These are phyloP conservation scores for Penicillium freii DNA, from an alignment of 2,329 filamentous ascomycete species.

Conservation along the genomic window DNA sequence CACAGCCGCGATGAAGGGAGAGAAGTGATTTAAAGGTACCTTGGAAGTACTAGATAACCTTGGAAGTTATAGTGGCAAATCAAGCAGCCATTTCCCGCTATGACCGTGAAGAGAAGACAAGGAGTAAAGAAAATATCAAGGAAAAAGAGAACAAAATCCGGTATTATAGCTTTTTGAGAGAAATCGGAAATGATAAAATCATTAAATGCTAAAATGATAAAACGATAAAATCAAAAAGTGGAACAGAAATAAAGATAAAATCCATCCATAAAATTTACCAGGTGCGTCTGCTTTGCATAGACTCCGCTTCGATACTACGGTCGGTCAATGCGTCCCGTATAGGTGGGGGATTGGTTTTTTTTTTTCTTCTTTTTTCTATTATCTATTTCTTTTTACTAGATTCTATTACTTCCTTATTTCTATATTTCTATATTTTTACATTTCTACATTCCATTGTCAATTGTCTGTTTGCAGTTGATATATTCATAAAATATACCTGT, in stretches of 20 bases:
- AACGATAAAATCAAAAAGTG: neutral
- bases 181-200: neutral
- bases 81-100: constrained; percentile 9
- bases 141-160: constrained; percentile 2
- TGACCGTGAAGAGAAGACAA: constrained; percentile 11
- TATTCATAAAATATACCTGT: neutral
- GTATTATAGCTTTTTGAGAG: constrained; percentile 5
- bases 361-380: neutral
- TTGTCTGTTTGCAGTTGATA: neutral
- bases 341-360: constrained; percentile 6
- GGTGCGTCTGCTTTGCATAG: constrained; percentile 22
- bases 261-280: neutral
- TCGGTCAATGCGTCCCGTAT: constrained; percentile 26
- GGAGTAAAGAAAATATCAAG: neutral
- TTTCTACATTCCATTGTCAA: neutral
- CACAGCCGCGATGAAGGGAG: neutral
- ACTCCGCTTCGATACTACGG: constrained; percentile 17
- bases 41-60: neutral
- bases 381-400: neutral
- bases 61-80: constrained; percentile 9
- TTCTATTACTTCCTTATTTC: neutral
- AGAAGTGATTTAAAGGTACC: constrained; percentile 3
- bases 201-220: too few species aligned
- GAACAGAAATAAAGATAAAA: constrained; percentile 1
- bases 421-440: neutral